A percentile compares a stretch with the other conserved stretches of the same genome.
These are phyloP conservation scores for Nakataea oryzae DNA, from an alignment of 2,329 filamentous ascomycete species.

Conservation along the genomic window DNA sequence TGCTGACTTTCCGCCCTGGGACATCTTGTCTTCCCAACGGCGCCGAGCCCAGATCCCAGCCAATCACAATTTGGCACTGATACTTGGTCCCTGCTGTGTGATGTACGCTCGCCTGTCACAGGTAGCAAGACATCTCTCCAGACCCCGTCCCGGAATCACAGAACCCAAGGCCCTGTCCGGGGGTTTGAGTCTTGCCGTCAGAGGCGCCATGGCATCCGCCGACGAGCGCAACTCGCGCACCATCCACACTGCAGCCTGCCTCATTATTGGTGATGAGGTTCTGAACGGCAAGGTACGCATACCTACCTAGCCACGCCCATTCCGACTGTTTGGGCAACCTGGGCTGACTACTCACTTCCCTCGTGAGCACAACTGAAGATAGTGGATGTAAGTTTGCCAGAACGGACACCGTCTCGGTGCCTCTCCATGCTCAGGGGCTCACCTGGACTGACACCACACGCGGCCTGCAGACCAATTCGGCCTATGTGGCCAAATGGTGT, in stretches of 20 bases:
- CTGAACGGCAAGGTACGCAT: constrained; percentile 81
- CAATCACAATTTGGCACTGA: neutral
- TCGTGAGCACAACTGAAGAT: constrained; percentile 1
- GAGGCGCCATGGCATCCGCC: constrained; percentile 32
- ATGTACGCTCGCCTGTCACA: constrained; percentile 76
- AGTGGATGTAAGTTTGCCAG: constrained; percentile 4
- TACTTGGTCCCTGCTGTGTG: neutral
- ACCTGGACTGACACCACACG: constrained; percentile 7
- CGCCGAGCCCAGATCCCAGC: neutral
- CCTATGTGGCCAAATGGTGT: constrained; percentile 55
- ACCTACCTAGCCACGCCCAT: no score
- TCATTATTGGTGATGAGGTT: constrained; percentile 97
- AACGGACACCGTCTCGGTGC: neutral
- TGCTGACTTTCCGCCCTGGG: neutral
- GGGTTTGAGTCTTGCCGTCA: constrained; percentile 19
- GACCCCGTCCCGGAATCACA: constrained; percentile 18
- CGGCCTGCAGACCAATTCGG: constrained; percentile 46
- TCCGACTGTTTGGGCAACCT: neutral
- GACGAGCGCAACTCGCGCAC: constrained; percentile 49
- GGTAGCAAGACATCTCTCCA: constrained; percentile 54
- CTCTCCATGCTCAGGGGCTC: neutral
- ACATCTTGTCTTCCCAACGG: neutral
- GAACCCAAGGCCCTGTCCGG: neutral
- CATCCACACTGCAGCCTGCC: constrained; percentile 81
- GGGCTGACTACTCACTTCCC: neutral